Evolutionary conservation across 768 basidiomycete species (phyloP).

Genomic region (Russula sp.): DNA sequence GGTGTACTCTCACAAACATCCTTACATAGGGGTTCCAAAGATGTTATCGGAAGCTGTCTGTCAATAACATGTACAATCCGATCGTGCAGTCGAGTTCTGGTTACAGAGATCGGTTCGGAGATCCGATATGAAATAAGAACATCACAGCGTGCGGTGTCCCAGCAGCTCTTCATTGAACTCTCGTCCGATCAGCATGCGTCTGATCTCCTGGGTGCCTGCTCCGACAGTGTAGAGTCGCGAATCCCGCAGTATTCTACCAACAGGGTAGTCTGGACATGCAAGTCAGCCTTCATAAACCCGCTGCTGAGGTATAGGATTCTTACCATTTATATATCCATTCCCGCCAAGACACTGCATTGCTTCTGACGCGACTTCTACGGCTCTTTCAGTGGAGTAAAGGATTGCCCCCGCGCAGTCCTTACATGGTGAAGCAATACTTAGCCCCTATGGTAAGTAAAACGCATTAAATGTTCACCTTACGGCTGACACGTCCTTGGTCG

Average conservation of each 20-base stretch:
- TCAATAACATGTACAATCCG: no score
- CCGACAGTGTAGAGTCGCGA: conserved; percentile 88
- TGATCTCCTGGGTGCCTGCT: conserved; percentile 94
- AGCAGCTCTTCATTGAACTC: conserved; percentile 76
- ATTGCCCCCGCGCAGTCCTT: conserved; percentile 96
- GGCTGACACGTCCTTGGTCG: conserved; percentile 71
- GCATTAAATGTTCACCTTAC: conserved; percentile 48
- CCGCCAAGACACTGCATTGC: conserved; percentile 93
- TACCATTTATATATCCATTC: conserved; percentile 94
- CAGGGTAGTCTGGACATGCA: conserved; percentile 62
- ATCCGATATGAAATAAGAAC: not conserved
- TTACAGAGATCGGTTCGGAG: not conserved
- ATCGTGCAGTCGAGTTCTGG: not conserved
- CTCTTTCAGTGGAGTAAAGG: conserved; percentile 86
- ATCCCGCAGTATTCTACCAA: conserved; percentile 83
- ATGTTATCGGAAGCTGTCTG: no score
- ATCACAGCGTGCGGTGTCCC: not conserved
- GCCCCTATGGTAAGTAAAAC: not conserved
- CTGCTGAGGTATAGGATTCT: not conserved
- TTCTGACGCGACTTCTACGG: conserved; percentile 85
- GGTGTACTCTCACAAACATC: no score
- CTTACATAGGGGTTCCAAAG: no score
- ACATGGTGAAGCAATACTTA: not conserved
- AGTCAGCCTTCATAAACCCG: not conserved
- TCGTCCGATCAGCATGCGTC: conserved; percentile 89